Evolutionary conservation across 2,329 filamentous ascomycete species (phyloP), one percentile per base, ranked within the genome.

Genomic region (Mariannaea sp.): DNA sequence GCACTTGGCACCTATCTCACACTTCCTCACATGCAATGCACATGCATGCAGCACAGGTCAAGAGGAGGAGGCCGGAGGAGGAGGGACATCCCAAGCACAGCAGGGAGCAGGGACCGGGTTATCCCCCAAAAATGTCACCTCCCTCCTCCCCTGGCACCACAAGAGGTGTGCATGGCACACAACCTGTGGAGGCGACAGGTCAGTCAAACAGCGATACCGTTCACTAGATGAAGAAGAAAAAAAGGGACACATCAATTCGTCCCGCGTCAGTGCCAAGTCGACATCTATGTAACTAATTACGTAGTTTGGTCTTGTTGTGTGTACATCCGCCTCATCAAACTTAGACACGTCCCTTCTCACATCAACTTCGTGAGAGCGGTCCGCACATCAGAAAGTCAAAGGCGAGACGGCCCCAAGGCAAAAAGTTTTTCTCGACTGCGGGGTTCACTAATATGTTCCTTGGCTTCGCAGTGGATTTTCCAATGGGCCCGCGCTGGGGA

Each of bases 341-440:
- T n/a, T n/a, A n/a, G n/a, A n/a, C n/a, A n/a, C n/a, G n/a, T n/a
- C n/a, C n/a, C n/a, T n/a, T n/a, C n/a, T n/a, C n/a, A n/a, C n/a
- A n/a, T n/a, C n/a, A n/a, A n/a, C n/a, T n/a, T n/a, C n/a, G n/a
- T n/a, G n/a, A n/a, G n/a, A n/a, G n/a, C n/a, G n/a, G n/a, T n/a
- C n/a, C n/a, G n/a, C n/a, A n/a, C 27, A 27, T 17, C 35, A 16
- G 32, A 50, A 33, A 35, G 42, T n/a, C 30, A 26, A 20, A 24
- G 16, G 16, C 44, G 35, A 33, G 14, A 22, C 41, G 33, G 13
- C 12, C 13, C 38, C 40, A 35, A 44, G 38, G 47, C 45, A 61
- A 55, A 59, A 16, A n/a, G n/a, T n/a, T n/a, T 55, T 57, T 27
- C 51, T 58, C 57, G 54, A 61, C 60, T 65, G 63, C 63, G 63